Evolutionary conservation across 805 yeast species (phyloP).

Genomic region (Saturnispora quitensis): DNA sequence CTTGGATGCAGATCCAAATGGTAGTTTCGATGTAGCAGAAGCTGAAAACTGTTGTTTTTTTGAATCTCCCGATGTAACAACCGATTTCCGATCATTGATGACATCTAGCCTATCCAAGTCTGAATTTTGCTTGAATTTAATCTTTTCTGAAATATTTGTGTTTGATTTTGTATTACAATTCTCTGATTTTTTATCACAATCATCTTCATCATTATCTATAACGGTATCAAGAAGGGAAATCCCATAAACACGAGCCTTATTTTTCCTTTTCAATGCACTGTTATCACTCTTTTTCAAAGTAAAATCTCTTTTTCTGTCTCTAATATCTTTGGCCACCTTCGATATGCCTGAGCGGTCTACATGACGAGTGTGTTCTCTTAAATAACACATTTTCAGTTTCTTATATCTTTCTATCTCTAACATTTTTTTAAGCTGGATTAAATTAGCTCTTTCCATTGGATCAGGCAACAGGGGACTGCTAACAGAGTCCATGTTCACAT

Average conservation of each 20-base stretch:
- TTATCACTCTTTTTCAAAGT: background rate
- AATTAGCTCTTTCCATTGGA: conserved; percentile 26
- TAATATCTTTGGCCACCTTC: conserved; percentile 6
- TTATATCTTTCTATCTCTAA: conserved; percentile 38
- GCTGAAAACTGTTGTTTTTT: background rate
- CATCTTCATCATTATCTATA: conserved; percentile 15
- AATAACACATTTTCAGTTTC: conserved; percentile 38
- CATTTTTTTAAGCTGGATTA: conserved; percentile 26
- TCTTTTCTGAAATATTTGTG: conserved; percentile 15
- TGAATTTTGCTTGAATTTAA: conserved; percentile 18
- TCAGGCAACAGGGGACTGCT: conserved; percentile 15
- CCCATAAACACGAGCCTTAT: conserved; percentile 21
- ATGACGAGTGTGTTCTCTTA: conserved; percentile 26
- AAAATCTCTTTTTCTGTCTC: conserved; percentile 7
- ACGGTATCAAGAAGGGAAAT: conserved; percentile 13
- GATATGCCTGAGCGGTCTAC: conserved; percentile 10
- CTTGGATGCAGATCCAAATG: background rate
- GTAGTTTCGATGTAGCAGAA: background rate
- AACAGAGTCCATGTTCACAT: conserved; percentile 8
- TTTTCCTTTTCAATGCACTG: conserved; percentile 18
- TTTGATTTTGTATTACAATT: conserved; percentile 1
- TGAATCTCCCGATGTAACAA: background rate
- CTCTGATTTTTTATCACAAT: conserved; percentile 1
- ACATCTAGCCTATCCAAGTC: conserved; percentile 11
- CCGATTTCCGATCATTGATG: conserved; percentile 9